A percentile compares a stretch with the other conserved stretches of the same genome.
These are phyloP conservation scores for Tetracentron sinense DNA, from an alignment of 164 flowering plant species.

Conservation along the genomic window DNA sequence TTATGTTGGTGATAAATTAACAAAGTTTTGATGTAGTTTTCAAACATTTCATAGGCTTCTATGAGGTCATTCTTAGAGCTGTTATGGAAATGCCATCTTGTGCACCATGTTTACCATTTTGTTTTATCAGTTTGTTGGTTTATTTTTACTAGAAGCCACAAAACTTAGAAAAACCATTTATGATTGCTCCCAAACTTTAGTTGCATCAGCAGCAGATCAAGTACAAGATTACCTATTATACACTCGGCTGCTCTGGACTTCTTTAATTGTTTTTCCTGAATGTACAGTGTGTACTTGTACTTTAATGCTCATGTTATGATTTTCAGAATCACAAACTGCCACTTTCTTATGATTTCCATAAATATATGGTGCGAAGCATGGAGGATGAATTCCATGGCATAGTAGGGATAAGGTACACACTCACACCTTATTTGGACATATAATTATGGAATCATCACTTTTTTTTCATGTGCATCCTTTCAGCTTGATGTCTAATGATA, in stretches of 20 bases:
- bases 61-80: neutral
- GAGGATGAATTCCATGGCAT: slow-evolving; percentile 94
- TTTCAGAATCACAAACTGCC: slow-evolving; percentile 86
- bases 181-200: neutral
- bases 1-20: neutral
- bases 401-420: slow-evolving; percentile 76
- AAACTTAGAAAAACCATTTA: neutral
- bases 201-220: neutral
- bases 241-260: neutral
- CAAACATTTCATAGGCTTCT: neutral
- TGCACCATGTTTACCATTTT: too few relatives aligned
- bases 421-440: neutral
- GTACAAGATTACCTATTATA: neutral
- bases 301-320: slow-evolving; percentile 4
- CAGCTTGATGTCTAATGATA: neutral
- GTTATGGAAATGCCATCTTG: too few relatives aligned
- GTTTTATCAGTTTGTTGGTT: too few relatives aligned
- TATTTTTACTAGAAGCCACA: too few relatives aligned
- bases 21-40: neutral
- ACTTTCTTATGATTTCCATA: slow-evolving; percentile 76
- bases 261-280: slow-evolving; percentile 1
- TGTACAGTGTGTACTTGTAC: too few relatives aligned
- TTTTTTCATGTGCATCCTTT: neutral
- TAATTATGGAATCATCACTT: too few relatives aligned
- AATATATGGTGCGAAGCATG: slow-evolving; percentile 94